Evolutionary conservation across 352 stramenopile genomes (phyloP).

Genomic region (Phytophthora gonapodyides): DNA sequence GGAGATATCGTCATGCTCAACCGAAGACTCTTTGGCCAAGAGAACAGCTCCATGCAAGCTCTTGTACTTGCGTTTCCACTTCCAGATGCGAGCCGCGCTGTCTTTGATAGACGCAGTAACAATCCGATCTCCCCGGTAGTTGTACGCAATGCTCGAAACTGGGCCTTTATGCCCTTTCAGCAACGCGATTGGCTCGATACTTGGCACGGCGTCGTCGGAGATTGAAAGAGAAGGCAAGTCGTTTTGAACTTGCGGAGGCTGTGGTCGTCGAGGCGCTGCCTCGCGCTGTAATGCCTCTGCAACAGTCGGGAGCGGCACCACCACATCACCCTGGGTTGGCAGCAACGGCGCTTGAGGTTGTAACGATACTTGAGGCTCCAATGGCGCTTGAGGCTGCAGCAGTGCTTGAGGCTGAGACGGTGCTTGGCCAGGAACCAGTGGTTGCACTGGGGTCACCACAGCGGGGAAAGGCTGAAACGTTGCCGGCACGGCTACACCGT

Average conservation of each 20-base stretch:
- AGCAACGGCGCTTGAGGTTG: conserved; percentile 5
- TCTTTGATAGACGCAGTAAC: conserved; percentile 95
- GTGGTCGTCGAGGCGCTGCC: conserved; percentile 34
- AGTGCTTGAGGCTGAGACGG: neutral
- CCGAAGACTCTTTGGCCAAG: conserved; percentile 42
- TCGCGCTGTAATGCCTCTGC: conserved; percentile 31
- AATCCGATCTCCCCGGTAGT: conserved; percentile 88
- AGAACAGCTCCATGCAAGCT: conserved; percentile 59
- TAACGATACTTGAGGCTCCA: conserved; percentile 4
- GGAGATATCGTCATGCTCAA: conserved; percentile 50
- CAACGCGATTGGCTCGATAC: conserved; percentile 58
- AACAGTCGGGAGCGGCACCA: conserved; percentile 26
- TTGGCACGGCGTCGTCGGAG: conserved; percentile 53
- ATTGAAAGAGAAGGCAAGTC: conserved; percentile 46
- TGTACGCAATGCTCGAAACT: conserved; percentile 96
- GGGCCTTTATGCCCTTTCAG: conserved; percentile 91
- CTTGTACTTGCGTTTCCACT: conserved; percentile 65
- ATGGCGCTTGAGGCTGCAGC: neutral
- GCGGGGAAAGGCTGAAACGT: conserved; percentile 9
- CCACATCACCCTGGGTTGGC: conserved; percentile 4
- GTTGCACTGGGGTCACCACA: conserved; percentile 13
- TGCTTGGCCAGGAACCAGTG: conserved; percentile 4
- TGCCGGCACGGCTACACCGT: neutral
- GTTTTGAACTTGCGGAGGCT: conserved; percentile 57
- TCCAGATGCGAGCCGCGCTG: conserved; percentile 77